Evolutionary conservation across 306 rosid species (phyloP).

Genomic region (Fragaria iinumae): DNA sequence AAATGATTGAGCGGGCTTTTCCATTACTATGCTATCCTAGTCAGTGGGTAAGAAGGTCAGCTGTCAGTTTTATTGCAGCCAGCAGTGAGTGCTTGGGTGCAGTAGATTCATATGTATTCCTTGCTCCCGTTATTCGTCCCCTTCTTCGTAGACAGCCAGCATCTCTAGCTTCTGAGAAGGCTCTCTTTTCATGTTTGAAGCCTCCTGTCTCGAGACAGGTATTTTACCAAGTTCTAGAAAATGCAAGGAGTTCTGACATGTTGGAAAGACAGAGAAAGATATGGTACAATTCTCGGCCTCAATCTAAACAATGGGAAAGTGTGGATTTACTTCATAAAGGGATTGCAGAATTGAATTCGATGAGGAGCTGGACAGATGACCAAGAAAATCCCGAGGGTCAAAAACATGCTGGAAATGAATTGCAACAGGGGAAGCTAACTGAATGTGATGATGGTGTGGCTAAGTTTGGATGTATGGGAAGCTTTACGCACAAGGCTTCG

Average conservation of each 20-base stretch:
- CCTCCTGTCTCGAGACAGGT: slow-evolving; percentile 79
- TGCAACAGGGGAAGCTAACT: slow-evolving; percentile 56
- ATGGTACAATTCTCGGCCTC: slow-evolving; percentile 89
- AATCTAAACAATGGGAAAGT: slow-evolving; percentile 84
- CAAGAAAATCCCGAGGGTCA: slow-evolving; percentile 50
- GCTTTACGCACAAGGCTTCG: slow-evolving; percentile 46
- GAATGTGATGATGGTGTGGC: slow-evolving; percentile 65
- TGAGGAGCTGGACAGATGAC: slow-evolving; percentile 68
- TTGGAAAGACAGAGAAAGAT: slow-evolving; percentile 94
- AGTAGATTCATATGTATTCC: slow-evolving; percentile 91
- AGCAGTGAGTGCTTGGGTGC: slow-evolving; percentile 90
- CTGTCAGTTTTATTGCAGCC: slow-evolving; percentile 83
- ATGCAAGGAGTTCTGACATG: slow-evolving; percentile 94
- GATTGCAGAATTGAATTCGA: slow-evolving; percentile 56
- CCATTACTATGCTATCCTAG: slow-evolving; percentile 90
- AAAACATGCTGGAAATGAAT: slow-evolving; percentile 41
- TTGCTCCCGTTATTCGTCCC: slow-evolving; percentile 86
- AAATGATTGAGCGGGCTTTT: slow-evolving; percentile 89
- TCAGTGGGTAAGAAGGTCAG: slow-evolving; percentile 88
- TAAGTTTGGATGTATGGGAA: slow-evolving; percentile 73
- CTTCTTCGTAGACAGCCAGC: slow-evolving; percentile 86
- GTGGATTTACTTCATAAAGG: slow-evolving; percentile 70
- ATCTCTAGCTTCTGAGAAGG: slow-evolving; percentile 80
- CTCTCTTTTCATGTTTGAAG: slow-evolving; percentile 75
- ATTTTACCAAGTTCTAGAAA: slow-evolving; percentile 76